Percentiles rank a stretch among this genome's conserved stretches.
Conservation (phyloP, 305 asterid genomes). For the Fraxinus baroniana region DNA sequence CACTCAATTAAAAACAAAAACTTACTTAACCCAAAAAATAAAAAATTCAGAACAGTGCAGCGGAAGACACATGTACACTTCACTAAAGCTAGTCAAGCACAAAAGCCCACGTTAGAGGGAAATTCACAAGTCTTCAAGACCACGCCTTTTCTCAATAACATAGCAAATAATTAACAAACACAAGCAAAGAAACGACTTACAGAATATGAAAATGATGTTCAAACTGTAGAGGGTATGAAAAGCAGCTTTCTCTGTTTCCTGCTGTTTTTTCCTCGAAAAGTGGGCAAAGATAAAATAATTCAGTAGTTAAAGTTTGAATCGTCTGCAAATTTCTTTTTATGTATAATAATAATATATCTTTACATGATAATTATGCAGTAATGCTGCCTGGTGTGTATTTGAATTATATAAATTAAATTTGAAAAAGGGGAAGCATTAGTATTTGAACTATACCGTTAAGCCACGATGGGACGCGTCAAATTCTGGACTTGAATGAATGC, state of each 20-base stretch:
- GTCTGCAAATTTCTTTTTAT: background rate
- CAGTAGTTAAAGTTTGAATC: constrained; percentile 11
- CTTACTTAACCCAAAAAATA: background rate
- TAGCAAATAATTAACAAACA: background rate
- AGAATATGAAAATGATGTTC: constrained; percentile 25
- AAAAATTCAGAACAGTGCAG: background rate
- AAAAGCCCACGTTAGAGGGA: constrained; percentile 39
- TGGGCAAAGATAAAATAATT: constrained; percentile 5
- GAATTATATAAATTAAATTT: constrained; percentile 28
- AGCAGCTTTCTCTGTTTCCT: constrained; percentile 22
- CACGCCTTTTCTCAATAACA: constrained; percentile 39
- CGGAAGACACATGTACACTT: background rate
- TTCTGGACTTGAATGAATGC: background rate
- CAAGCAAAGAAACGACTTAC: constrained; percentile 13
- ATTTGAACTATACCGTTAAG: constrained; percentile 38
- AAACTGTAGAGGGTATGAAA: constrained; percentile 21
- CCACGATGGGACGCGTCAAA: constrained; percentile 17
- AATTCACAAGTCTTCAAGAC: constrained; percentile 51
- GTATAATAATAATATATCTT: background rate
- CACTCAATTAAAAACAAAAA: constrained; percentile 13
- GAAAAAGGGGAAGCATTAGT: constrained; percentile 13
- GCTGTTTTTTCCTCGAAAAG: constrained; percentile 24
- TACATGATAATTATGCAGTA: constrained; percentile 17
- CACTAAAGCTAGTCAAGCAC: constrained; percentile 53
- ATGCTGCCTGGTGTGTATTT: background rate